Conservation (phyloP, 768 basidiomycete genomes). For the Lactarius hengduanensis region DNA sequence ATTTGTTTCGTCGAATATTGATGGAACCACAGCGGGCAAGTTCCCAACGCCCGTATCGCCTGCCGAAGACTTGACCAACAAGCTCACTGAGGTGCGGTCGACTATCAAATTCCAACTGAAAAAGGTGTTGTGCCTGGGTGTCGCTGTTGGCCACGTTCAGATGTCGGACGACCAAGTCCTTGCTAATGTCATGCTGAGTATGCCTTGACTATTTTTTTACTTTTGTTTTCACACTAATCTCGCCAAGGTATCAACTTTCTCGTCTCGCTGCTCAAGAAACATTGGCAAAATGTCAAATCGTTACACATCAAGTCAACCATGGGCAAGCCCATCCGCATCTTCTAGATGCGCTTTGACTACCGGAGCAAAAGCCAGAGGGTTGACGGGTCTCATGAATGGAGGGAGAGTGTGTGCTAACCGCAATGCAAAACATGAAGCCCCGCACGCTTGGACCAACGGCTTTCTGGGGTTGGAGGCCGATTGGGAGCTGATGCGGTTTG, state of each 20-base stretch:
- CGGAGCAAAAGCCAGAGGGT: conserved; percentile 26
- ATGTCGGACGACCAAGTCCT: conserved; percentile 98
- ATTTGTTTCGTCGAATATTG: background rate
- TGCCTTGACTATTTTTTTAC: conserved; percentile 31
- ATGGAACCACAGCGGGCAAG: conserved; percentile 73
- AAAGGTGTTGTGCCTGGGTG: conserved; percentile 98
- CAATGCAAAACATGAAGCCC: conserved; percentile 94
- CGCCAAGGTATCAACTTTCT: conserved; percentile 95
- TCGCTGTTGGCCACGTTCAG: conserved; percentile 95
- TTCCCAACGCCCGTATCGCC: conserved; percentile 98
- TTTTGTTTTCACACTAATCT: background rate
- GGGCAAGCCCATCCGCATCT: conserved; percentile 97
- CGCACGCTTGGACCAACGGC: conserved; percentile 99
- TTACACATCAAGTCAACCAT: conserved; percentile 98
- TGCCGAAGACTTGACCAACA: conserved; percentile 83
- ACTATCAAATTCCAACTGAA: conserved; percentile 99
- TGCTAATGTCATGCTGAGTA: conserved; percentile 95
- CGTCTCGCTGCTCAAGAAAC: conserved; percentile 98
- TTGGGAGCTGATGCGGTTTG: conserved; percentile 80
- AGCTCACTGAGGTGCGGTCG: conserved; percentile 92
- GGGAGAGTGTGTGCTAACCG: conserved; percentile 36
- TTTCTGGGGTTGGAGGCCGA: conserved; percentile 63
- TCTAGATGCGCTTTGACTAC: conserved; percentile 49
- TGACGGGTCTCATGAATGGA: conserved; percentile 31
- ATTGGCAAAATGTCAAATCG: conserved; percentile 99